Evolutionary conservation across 768 basidiomycete species (phyloP).

Genomic region (Podaxis sp.): DNA sequence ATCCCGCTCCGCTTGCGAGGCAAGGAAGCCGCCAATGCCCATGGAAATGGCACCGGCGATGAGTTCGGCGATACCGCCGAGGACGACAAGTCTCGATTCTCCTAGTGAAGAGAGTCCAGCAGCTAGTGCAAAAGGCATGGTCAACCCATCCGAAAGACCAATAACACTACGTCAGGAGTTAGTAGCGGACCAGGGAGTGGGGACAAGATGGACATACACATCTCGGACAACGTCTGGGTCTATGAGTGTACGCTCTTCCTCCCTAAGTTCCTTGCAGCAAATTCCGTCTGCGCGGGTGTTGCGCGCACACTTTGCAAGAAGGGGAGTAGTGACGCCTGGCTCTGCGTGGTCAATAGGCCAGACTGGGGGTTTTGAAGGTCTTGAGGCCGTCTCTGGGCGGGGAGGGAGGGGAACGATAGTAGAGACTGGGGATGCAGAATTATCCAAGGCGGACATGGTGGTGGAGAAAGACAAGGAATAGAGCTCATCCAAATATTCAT

Average conservation of each 20-base stretch:
- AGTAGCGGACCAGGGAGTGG: not conserved
- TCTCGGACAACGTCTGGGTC: slow-evolving; percentile 89
- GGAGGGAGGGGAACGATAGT: slow-evolving; percentile 35
- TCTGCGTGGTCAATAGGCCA: slow-evolving; percentile 60
- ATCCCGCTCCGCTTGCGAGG: slow-evolving; percentile 95
- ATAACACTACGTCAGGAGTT: slow-evolving; percentile 56
- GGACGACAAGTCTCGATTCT: slow-evolving; percentile 86
- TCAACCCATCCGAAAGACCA: slow-evolving; percentile 88
- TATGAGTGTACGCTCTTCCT: slow-evolving; percentile 78
- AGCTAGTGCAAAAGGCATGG: slow-evolving; percentile 89
- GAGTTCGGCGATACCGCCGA: slow-evolving; percentile 94
- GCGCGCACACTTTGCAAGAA: slow-evolving; percentile 58
- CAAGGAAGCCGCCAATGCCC: slow-evolving; percentile 98
- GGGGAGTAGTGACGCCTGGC: slow-evolving; percentile 39
- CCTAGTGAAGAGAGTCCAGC: slow-evolving; percentile 90
- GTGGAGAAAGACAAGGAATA: not conserved
- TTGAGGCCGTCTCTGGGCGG: slow-evolving; percentile 24
- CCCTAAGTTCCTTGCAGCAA: slow-evolving; percentile 88
- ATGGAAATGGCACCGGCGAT: slow-evolving; percentile 96
- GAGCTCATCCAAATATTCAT: too few species aligned
- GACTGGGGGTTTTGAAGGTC: slow-evolving; percentile 48
- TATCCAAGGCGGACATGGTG: slow-evolving; percentile 25
- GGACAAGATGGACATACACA: slow-evolving; percentile 51
- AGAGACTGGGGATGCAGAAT: slow-evolving; percentile 21
- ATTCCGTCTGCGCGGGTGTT: slow-evolving; percentile 57